phyloP scores from a whole-genome alignment of 2,329 filamentous ascomycete genomes.

The Drechslerella dactyloides region DNA sequence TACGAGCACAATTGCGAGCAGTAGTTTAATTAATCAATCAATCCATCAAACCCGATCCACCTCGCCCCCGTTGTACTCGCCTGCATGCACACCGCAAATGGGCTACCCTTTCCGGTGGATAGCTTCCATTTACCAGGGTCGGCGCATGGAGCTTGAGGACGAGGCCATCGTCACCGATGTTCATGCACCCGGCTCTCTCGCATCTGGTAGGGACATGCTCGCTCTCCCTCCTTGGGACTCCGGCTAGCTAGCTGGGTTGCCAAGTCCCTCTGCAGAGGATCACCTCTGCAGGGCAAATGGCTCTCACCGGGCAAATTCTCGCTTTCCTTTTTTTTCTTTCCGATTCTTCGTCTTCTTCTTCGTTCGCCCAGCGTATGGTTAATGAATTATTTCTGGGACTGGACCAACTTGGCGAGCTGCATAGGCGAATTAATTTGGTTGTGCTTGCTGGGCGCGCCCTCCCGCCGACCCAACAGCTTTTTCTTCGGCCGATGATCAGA shows the following conservation, averaged over 20 bases:
- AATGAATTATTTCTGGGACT: background rate
- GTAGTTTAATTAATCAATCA: too few relatives aligned
- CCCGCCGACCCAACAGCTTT: background rate
- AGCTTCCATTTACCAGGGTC: conserved; percentile 42
- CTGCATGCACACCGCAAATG: conserved; percentile 34
- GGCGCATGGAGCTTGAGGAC: conserved; percentile 26
- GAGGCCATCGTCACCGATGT: conserved; percentile 45
- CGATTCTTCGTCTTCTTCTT: background rate
- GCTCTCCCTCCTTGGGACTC: conserved; percentile 28
- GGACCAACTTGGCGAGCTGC: background rate
- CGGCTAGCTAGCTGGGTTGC: too few relatives aligned
- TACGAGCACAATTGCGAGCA: background rate
- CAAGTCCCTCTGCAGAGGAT: too few relatives aligned
- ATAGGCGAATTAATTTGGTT: background rate
- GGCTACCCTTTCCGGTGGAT: conserved; percentile 48
- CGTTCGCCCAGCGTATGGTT: background rate
- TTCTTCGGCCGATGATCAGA: background rate
- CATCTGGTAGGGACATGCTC: conserved; percentile 42
- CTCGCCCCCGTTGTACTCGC: conserved; percentile 10
- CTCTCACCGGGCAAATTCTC: conserved; percentile 10
- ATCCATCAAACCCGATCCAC: background rate
- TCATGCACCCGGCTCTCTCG: conserved; percentile 41
- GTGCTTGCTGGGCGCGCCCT: background rate
- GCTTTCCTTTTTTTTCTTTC: conserved; percentile 5
- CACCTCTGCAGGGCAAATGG: conserved; percentile 34